phyloP scores from a whole-genome alignment of 192 early-diverging fungal species.

The Oehlia diaphana region DNA sequence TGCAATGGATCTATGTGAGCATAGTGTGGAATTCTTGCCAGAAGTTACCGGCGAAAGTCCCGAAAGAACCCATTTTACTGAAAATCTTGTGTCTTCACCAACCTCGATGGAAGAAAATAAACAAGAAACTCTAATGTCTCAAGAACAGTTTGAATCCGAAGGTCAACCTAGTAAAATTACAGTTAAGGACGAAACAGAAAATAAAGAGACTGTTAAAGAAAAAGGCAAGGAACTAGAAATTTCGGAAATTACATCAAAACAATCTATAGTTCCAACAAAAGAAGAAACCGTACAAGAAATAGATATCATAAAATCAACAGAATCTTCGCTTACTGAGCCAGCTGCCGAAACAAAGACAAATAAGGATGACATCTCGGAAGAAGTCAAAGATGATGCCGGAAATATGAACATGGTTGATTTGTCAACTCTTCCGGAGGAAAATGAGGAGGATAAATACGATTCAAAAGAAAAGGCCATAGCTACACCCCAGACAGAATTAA shows the following conservation, averaged over 20 bases:
- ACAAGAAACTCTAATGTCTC: background rate
- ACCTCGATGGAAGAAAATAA: background rate
- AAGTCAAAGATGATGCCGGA: background rate
- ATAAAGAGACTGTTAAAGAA: background rate
- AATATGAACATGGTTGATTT: conserved; percentile 7
- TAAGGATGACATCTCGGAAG: conserved; percentile 7
- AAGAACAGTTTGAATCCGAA: background rate
- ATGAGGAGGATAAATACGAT: background rate
- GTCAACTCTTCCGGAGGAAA: conserved; percentile 3
- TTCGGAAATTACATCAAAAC: background rate
- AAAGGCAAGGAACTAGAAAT: background rate
- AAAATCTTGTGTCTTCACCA: background rate
- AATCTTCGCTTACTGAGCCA: background rate
- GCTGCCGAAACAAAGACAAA: background rate
- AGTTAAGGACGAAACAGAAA: background rate
- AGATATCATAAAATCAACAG: background rate
- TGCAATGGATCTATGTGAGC: conserved; percentile 9
- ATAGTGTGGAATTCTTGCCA: background rate
- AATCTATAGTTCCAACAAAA: background rate
- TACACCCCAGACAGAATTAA: background rate
- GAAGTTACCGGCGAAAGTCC: background rate
- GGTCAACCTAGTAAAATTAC: background rate
- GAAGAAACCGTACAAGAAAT: background rate
- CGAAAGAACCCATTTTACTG: background rate
- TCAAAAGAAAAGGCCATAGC: background rate